These are phyloP conservation scores for barrel medic (Medicago truncatula) DNA, from an alignment of 306 rosid species.

Conservation along the genomic window MtrunA17r5.0-ANR NC_053045.1:64409501-64410000, in stretches of 20 bases:
- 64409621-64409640: neutral
- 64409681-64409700: conserved; percentile 3
- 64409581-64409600: conserved; percentile 29
- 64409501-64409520: neutral
- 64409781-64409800: neutral
- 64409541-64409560: neutral
- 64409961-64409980: conserved; percentile 16
- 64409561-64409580: conserved; percentile 2
- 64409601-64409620: neutral
- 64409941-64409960: neutral
- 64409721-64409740: neutral
- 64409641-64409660: neutral
- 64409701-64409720: neutral
- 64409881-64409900: neutral
- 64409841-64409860: conserved; percentile 6
- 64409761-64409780: neutral
- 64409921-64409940: conserved; percentile 4
- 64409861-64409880: conserved; percentile 18
- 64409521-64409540: no score
- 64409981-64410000: conserved; percentile 15
- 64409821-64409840: conserved; percentile 1
- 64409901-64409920: conserved; percentile 7
- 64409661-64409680: neutral
- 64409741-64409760: neutral
- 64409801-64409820: neutral